Conservation (phyloP, 768 basidiomycete species). For the Tubosaeta sp. region DNA sequence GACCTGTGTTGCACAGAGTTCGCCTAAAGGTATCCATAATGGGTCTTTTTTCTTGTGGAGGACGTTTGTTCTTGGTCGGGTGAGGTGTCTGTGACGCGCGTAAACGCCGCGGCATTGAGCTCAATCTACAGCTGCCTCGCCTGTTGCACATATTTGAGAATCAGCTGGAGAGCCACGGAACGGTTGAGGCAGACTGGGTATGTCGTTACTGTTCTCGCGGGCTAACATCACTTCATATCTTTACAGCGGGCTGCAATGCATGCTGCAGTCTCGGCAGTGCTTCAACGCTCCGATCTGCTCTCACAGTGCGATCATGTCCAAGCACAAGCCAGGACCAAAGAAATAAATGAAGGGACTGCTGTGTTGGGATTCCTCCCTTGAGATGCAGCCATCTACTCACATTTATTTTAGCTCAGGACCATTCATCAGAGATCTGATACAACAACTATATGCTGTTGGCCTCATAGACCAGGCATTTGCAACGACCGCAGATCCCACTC, state of each 20-base stretch:
- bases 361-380: constrained; percentile 9
- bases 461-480: constrained; percentile 55
- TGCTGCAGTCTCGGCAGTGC: constrained; percentile 43
- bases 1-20: constrained; percentile 55
- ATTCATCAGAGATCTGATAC: constrained; percentile 35
- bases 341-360: constrained; percentile 15
- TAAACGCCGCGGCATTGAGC: constrained; percentile 1
- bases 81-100: constrained; percentile 32
- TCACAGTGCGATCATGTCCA: constrained; percentile 49
- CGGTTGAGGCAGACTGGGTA: constrained; percentile 58
- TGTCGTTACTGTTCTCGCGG: constrained; percentile 13
- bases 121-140: constrained; percentile 49
- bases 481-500: constrained; percentile 46
- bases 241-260: constrained; percentile 42
- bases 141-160: constrained; percentile 55
- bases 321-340: constrained; percentile 26
- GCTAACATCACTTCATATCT: constrained; percentile 9
- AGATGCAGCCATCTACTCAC: constrained; percentile 7
- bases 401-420: constrained; percentile 15
- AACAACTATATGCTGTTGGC: constrained; percentile 49
- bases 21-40: constrained; percentile 28
- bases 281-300: constrained; percentile 52
- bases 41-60: constrained; percentile 52
- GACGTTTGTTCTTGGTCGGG: constrained; percentile 67
- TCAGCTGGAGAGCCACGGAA: constrained; percentile 44